These are phyloP conservation scores for Aegilops umbellulata DNA, from an alignment of 176 grass and related monocot species.

Conservation along the genomic window DNA sequence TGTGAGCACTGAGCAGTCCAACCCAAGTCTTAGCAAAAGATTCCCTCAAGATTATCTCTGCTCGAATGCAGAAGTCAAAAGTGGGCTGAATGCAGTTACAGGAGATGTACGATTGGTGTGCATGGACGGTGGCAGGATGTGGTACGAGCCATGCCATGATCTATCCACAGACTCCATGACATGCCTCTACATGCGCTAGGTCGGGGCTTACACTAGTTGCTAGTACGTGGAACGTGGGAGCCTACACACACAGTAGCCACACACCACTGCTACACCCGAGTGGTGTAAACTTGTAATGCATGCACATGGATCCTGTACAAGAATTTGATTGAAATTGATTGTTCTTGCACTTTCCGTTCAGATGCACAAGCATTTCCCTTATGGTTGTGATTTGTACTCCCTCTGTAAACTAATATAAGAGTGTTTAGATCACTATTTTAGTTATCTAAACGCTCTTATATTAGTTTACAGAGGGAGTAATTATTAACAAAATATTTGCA, in stretches of 20 bases:
- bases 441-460: no score
- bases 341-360: not conserved
- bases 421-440: no score
- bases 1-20: not conserved
- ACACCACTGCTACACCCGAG: no score
- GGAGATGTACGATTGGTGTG: not conserved
- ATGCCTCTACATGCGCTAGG: conserved; percentile 5
- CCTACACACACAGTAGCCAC: not conserved
- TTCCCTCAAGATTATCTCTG: not conserved
- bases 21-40: no score
- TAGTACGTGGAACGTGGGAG: not conserved
- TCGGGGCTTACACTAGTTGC: conserved; percentile 13
- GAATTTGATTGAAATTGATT: not conserved
- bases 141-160: not conserved
- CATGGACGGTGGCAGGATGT: conserved; percentile 25
- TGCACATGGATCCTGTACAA: not conserved
- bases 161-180: conserved; percentile 5
- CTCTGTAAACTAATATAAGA: no score
- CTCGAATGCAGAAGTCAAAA: conserved; percentile 6
- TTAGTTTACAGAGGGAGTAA: no score
- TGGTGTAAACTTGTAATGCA: not conserved
- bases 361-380: not conserved
- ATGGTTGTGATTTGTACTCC: not conserved
- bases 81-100: not conserved
- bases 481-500: no score